phyloP scores from a whole-genome alignment of 139 green algal species.

The Ulvella scutata region DNA sequence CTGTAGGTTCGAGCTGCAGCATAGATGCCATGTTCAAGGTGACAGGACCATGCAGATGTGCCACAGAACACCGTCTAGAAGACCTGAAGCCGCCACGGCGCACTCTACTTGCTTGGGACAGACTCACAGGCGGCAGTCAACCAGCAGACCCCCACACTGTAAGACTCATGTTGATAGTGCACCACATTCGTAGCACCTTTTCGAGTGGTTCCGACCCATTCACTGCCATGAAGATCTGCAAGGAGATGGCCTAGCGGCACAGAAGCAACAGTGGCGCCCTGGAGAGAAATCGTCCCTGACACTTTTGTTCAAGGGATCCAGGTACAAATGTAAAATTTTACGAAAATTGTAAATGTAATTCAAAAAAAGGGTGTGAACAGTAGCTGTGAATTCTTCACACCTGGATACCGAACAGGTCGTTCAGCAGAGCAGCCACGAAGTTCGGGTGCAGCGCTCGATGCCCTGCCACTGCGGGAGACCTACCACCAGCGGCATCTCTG shows the following conservation, averaged over 20 bases:
- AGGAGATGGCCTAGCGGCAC: too few relatives aligned
- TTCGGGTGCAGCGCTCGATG: slow-evolving; percentile 9
- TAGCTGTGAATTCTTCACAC: neutral
- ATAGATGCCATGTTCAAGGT: too few relatives aligned
- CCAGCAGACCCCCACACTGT: too few relatives aligned
- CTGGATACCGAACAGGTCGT: slow-evolving; percentile 29
- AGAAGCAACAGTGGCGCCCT: neutral
- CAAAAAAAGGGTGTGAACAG: neutral
- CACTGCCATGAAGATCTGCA: neutral
- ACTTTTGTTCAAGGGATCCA: slow-evolving; percentile 6
- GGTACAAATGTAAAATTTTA: neutral
- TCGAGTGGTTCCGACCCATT: neutral
- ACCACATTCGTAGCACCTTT: too few relatives aligned
- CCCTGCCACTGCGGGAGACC: neutral
- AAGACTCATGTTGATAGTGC: too few relatives aligned
- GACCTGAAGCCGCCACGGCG: neutral
- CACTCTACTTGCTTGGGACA: neutral
- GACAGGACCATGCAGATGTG: neutral
- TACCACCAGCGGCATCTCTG: neutral
- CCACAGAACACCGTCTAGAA: neutral
- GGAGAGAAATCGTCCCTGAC: neutral
- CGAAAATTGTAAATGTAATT: neutral
- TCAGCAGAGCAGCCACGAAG: slow-evolving; percentile 19
- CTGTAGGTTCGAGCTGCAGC: too few relatives aligned
- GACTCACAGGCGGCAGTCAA: neutral